Percentiles rank a stretch among this genome's conserved stretches.
Evolutionary conservation across 2,329 filamentous ascomycete species (phyloP).

Genomic region (Microdochium trichocladiopsis): DNA sequence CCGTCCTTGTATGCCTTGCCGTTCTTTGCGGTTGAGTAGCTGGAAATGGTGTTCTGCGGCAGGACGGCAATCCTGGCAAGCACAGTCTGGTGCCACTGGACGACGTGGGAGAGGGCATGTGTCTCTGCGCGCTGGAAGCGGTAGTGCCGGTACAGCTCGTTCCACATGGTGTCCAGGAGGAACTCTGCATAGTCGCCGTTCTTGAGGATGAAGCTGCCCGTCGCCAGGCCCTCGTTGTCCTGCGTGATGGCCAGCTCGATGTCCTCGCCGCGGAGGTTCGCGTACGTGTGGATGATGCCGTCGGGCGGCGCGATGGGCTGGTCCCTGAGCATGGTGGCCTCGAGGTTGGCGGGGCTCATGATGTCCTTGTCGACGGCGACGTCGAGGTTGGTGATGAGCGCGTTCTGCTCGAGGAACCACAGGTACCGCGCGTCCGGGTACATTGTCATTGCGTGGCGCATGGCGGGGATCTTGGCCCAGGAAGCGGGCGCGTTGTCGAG

Average conservation of each 20-base stretch:
- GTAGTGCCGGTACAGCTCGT: slow-evolving; percentile 87
- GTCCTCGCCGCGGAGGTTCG: slow-evolving; percentile 67
- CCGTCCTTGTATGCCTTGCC: slow-evolving; percentile 71
- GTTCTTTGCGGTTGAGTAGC: slow-evolving; percentile 54
- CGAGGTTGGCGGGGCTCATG: slow-evolving; percentile 59
- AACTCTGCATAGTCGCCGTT: slow-evolving; percentile 89
- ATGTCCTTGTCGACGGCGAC: slow-evolving; percentile 65
- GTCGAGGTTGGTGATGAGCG: slow-evolving; percentile 80
- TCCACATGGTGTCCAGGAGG: slow-evolving; percentile 93
- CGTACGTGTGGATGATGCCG: slow-evolving; percentile 93
- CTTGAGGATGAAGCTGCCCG: slow-evolving; percentile 71
- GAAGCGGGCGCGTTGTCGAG: slow-evolving; percentile 51
- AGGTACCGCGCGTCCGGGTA: slow-evolving; percentile 73
- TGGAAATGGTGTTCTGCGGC: slow-evolving; percentile 78
- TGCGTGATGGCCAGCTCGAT: slow-evolving; percentile 81
- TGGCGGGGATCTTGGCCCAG: slow-evolving; percentile 76
- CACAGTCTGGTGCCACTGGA: slow-evolving; percentile 96
- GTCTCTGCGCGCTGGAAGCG: slow-evolving; percentile 94
- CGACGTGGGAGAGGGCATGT: slow-evolving; percentile 85
- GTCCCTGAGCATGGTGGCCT: slow-evolving; percentile 77
- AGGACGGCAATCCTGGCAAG: slow-evolving; percentile 83
- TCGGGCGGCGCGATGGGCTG: slow-evolving; percentile 86
- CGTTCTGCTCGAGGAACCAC: slow-evolving; percentile 80
- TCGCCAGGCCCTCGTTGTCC: slow-evolving; percentile 71
- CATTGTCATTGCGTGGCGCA: slow-evolving; percentile 80